Evolutionary conservation across 345 rosid genomes (phyloP).

Genomic region (Kernera saxatilis): DNA sequence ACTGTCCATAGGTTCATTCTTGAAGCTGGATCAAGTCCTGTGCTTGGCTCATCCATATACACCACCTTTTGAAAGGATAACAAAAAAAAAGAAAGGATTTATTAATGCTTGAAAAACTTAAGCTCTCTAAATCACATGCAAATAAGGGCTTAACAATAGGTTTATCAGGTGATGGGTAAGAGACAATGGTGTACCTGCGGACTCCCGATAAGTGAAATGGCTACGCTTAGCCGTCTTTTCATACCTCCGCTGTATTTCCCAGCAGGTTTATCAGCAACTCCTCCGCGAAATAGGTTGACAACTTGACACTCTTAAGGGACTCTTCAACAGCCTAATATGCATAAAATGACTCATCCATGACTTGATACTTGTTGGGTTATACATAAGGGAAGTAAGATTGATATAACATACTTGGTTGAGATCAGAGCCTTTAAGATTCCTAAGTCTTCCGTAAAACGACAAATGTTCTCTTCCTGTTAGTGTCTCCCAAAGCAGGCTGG

Average conservation of each 20-base stretch:
- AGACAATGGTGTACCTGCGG: conserved; percentile 51
- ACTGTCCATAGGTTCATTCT: conserved; percentile 81
- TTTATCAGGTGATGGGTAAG: background rate
- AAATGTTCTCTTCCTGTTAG: conserved; percentile 89
- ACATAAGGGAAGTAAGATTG: background rate
- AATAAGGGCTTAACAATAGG: no score
- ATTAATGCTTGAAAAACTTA: background rate
- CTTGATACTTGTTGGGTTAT: background rate
- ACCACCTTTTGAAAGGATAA: conserved; percentile 49
- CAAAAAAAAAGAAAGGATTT: background rate
- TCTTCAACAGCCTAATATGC: conserved; percentile 74
- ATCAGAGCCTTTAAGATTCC: conserved; percentile 68
- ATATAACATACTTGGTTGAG: conserved; percentile 46
- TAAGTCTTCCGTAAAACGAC: conserved; percentile 89
- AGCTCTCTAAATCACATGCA: background rate
- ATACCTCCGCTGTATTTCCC: conserved; percentile 96
- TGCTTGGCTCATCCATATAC: conserved; percentile 97
- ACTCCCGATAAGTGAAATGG: conserved; percentile 84
- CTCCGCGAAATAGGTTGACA: conserved; percentile 67
- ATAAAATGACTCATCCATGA: background rate
- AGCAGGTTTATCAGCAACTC: conserved; percentile 77
- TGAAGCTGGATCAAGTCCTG: conserved; percentile 94
- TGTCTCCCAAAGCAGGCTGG: conserved; percentile 84
- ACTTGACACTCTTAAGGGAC: conserved; percentile 65
- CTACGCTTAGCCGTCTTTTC: conserved; percentile 93